Conservation (phyloP, 2,329 filamentous ascomycete species). For the Aureobasidium vineae region DNA sequence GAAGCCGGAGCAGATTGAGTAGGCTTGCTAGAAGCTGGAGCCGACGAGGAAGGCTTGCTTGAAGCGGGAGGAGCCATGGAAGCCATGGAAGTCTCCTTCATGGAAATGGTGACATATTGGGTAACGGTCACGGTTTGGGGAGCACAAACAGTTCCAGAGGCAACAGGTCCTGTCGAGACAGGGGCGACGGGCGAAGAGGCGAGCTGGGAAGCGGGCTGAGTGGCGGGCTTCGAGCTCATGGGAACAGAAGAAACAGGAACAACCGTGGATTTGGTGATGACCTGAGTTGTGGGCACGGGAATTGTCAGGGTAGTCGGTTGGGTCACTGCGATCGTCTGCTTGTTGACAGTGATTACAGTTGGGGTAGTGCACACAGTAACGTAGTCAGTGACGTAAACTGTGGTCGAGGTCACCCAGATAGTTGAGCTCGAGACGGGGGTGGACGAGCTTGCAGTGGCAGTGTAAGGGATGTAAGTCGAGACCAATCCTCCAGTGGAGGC, state of each 20-base stretch:
- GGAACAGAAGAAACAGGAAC: background rate
- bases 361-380: conserved; percentile 24
- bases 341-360: conserved; percentile 25
- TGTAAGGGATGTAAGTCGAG: conserved; percentile 1
- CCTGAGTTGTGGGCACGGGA: conserved; percentile 18
- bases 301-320: conserved; percentile 26
- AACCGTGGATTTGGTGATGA: conserved; percentile 6
- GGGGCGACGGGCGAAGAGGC: conserved; percentile 10
- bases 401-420: background rate
- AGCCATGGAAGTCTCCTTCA: background rate
- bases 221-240: background rate
- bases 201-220: background rate
- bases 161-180: background rate
- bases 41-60: background rate
- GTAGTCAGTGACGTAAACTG: conserved; percentile 16
- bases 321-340: conserved; percentile 23
- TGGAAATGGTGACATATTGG: conserved; percentile 9
- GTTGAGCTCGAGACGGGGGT: conserved; percentile 15
- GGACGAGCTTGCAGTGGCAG: background rate
- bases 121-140: conserved; percentile 18
- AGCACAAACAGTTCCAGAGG: background rate
- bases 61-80: background rate
- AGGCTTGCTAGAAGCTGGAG: background rate
- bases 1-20: background rate
- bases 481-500: conserved; percentile 18